Conservation (phyloP, 2,329 filamentous ascomycete species). For the Colletotrichum sp. region DNA sequence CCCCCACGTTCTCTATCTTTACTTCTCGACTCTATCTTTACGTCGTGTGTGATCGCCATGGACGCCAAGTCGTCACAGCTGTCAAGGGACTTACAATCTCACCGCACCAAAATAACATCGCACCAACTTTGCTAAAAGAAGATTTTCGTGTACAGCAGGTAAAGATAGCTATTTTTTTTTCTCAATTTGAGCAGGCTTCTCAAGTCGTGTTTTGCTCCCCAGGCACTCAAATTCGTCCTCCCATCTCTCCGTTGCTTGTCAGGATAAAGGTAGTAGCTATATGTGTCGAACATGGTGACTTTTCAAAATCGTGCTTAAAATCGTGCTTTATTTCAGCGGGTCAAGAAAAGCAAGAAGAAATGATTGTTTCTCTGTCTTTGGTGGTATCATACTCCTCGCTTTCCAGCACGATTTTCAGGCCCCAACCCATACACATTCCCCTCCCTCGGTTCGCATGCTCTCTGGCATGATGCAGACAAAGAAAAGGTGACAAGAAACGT, state of each 20-base stretch:
- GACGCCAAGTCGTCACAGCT: not conserved
- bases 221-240: not conserved
- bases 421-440: not conserved
- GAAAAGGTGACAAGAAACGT: not conserved
- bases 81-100: not conserved
- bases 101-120: not conserved
- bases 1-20: not conserved
- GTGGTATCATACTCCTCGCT: constrained; percentile 11
- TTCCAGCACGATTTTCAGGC: not conserved
- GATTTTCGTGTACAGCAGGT: not conserved
- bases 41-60: not conserved
- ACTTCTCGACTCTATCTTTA: not conserved
- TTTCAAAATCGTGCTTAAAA: constrained; percentile 9
- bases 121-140: not conserved
- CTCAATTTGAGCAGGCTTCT: not conserved
- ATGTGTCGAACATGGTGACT: not conserved
- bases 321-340: constrained; percentile 11
- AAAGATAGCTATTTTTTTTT: not conserved
- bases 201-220: not conserved
- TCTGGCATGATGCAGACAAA: constrained; percentile 2
- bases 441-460: not conserved
- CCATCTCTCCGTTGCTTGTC: not conserved
- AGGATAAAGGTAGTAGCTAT: not conserved
- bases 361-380: not conserved
- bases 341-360: not conserved